Conservation (phyloP, 805 yeast genomes). For the Saturnispora ahearnii region DNA sequence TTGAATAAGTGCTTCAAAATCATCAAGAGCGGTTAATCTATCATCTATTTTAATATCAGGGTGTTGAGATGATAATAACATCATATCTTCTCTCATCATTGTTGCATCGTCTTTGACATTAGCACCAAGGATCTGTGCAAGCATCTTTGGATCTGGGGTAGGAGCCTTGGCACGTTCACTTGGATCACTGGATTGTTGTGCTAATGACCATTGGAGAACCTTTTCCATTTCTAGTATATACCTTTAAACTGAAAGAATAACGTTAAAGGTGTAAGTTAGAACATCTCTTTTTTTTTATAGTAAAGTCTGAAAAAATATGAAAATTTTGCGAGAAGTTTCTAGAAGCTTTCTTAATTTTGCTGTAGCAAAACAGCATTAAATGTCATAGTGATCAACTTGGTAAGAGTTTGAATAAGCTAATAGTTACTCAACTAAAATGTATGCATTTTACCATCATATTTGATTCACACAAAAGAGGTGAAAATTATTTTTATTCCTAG, state of each 20-base stretch:
- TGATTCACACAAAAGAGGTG: too few species aligned
- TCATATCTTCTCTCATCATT: conserved; percentile 71
- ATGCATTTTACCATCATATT: too few species aligned
- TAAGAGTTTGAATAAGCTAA: too few species aligned
- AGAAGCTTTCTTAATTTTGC: not conserved
- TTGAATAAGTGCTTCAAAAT: conserved; percentile 88
- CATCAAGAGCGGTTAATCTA: conserved; percentile 73
- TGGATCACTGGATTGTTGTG: conserved; percentile 63
- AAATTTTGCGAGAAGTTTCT: not conserved
- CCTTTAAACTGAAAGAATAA: not conserved
- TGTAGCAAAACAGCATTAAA: too few species aligned
- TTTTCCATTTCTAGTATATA: conserved; percentile 60
- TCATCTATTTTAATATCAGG: conserved; percentile 53
- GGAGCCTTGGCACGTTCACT: conserved; percentile 58
- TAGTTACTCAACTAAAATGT: too few species aligned
- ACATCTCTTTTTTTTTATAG: too few species aligned
- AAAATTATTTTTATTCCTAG: too few species aligned
- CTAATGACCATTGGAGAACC: conserved; percentile 83
- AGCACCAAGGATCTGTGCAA: conserved; percentile 69
- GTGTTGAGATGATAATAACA: conserved; percentile 37
- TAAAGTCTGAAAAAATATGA: too few species aligned
- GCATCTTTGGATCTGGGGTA: conserved; percentile 66
- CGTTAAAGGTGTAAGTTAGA: too few species aligned
- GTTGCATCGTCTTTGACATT: conserved; percentile 73
- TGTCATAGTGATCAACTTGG: too few species aligned